Conservation (phyloP, 2,329 filamentous ascomycete genomes). For the Colletotrichum coccodes region DNA sequence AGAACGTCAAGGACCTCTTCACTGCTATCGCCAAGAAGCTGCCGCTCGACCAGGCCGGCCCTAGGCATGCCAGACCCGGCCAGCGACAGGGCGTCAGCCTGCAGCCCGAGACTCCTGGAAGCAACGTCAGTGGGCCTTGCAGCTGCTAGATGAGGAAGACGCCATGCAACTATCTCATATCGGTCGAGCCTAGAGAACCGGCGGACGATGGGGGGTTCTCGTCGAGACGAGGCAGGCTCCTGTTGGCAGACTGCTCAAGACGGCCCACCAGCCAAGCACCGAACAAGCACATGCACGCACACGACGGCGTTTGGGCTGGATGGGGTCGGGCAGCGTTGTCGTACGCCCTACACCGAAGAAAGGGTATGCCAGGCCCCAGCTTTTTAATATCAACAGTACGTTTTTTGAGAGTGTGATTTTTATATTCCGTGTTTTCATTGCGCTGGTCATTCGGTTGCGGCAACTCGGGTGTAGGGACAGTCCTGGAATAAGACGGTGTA, state of each 20-base stretch:
- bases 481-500: conserved; percentile 32
- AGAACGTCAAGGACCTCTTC: conserved; percentile 96
- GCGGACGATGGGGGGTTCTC: conserved; percentile 1
- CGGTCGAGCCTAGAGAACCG: background rate
- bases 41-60: conserved; percentile 94
- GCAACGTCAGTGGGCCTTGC: conserved; percentile 65
- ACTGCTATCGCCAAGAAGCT: conserved; percentile 98
- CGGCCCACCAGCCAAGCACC: conserved; percentile 12
- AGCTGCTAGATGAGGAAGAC: conserved; percentile 57
- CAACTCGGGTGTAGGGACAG: conserved; percentile 32
- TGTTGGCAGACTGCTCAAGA: conserved; percentile 19
- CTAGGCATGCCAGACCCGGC: conserved; percentile 80
- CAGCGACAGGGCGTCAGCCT: conserved; percentile 69
- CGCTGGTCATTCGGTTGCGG: conserved; percentile 30
- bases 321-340: conserved; percentile 28
- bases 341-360: conserved; percentile 20
- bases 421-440: conserved; percentile 32
- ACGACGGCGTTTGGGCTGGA: conserved; percentile 29
- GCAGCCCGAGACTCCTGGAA: conserved; percentile 66
- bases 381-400: conserved; percentile 34
- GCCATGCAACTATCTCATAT: conserved; percentile 22
- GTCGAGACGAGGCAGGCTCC: conserved; percentile 13
- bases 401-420: conserved; percentile 23
- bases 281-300: conserved; percentile 12
- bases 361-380: conserved; percentile 29